Evolutionary conservation across 345 rosid genomes (phyloP), one percentile per base, ranked within the genome.

Genomic region (Linum tenue): DNA sequence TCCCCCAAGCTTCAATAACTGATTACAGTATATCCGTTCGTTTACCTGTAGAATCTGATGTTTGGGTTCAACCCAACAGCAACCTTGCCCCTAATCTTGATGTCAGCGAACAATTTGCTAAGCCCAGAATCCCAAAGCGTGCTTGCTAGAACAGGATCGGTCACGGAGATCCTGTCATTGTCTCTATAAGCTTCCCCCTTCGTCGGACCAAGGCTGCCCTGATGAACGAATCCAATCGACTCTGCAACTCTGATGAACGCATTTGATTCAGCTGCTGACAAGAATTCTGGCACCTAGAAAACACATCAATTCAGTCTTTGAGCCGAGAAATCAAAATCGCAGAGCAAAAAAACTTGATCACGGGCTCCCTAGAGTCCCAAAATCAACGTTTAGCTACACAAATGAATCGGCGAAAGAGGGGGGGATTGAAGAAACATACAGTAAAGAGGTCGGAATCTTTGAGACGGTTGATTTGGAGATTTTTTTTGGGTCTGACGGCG

Each of bases 1-100:
- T 22, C 31, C 31, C 31, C 31, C 31, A 22, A 22, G 31, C 31
- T 22, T 22, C 31, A 22, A 1, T 22, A 22, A 22, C 31, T 22
- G 31, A 22, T 22, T 22, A 22, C 31, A 22, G 31, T 22, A 22
- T 22, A 22, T 22, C 31, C 31, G 0, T 22, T 22, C 31, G 31
- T 22, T 22, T 22, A 90, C 97, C 96, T 84, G 78, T 94, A 94
- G 67, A 88, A 81, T 74, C 97, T 71, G 65, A 94, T 74, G 74
- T 90, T 94, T 16, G 97, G 86, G 81, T 90, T 94, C 89, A 90
- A 81, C 38, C 96, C 96, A 72, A 86, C 84, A 35, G 95, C 97
- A 68, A 75, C 81, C 63, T 82, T 86, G 56, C 91, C 89, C 63
- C 88, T 75, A 56, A 90, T 86, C 80, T 82, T 88, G 73, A 85